Evolutionary conservation across 164 flowering plant genomes (phyloP), one percentile per base, ranked within the genome.

Genomic region (Paratinospora sagittata): DNA sequence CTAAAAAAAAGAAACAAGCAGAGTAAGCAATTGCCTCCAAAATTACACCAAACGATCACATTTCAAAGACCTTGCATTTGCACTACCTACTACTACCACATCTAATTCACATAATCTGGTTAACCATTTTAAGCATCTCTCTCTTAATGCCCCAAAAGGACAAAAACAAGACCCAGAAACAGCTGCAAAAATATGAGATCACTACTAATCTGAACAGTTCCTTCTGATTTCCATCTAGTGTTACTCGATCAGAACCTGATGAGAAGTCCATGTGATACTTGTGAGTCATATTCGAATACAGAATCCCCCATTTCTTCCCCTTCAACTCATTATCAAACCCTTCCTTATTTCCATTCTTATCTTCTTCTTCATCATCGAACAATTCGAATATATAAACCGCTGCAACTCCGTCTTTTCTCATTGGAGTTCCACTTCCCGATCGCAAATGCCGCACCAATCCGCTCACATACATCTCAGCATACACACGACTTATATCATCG

Each of bases 361-460:
- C 34, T 30, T 30, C 34, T 30, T 30, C 34, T 30, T 30, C 34
- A 30, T 30, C 81, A 26, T 90, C 98, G 41, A 90, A 81, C 79
- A 93, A 76, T 79, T 91, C 89, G 61, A 80, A 91, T 0, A 91
- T 65, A 77, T 87, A 90, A 2, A 76, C 74, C 78, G 80, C 88
- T 13, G 82, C 75, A 0, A 81, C 86, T 9, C 92, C 96, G 36
- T 87, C 89, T 69, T 81, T 88, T 75, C 85, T 80, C 82, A 86
- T 45, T 19, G 97, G 93, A 5, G 97, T 87, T 3, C 96, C 96
- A 11, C 68, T 0, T 0, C 93, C 88, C 2, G 88, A 83, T 23
- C 72, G 75, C 80, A 93, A 57, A 79, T 91, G 93, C 36, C 27
- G 33, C 21, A 86, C 69, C 78, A 93, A 39, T 0, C 97, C 96